phyloP scores from a whole-genome alignment of 805 yeast genomes.

The Metschnikowia koreensis region DNA sequence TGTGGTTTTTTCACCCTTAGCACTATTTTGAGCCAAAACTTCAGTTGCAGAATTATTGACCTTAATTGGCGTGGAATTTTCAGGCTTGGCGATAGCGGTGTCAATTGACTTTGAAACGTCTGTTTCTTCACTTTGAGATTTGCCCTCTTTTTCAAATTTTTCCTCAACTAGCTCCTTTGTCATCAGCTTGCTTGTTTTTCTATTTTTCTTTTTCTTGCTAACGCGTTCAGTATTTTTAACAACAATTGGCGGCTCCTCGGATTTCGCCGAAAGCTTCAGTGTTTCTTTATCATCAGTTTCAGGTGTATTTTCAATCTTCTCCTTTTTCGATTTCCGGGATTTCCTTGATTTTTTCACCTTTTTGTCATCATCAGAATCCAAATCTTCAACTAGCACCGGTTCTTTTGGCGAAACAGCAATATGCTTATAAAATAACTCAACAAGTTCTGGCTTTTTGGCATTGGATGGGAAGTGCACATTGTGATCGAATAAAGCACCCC shows the following conservation, averaged over 20 bases:
- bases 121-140: neutral
- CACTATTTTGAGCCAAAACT: neutral
- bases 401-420: conserved; percentile 27
- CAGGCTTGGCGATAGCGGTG: neutral
- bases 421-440: conserved; percentile 56
- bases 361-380: neutral
- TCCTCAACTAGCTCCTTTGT: neutral
- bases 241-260: neutral
- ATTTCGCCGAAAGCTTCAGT: neutral
- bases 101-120: neutral
- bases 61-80: neutral
- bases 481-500: conserved; percentile 62
- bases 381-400: neutral
- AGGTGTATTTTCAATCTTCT: neutral
- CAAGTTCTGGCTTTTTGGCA: conserved; percentile 66
- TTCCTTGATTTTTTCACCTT: neutral
- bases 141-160: neutral
- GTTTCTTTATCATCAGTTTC: neutral
- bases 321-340: conserved; percentile 4
- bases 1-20: neutral
- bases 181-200: conserved; percentile 2
- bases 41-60: neutral
- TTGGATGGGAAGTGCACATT: conserved; percentile 58
- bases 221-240: conserved; percentile 8
- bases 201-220: conserved; percentile 6